phyloP scores from a whole-genome alignment of 768 basidiomycete genomes.

The Calocybe indica region DNA sequence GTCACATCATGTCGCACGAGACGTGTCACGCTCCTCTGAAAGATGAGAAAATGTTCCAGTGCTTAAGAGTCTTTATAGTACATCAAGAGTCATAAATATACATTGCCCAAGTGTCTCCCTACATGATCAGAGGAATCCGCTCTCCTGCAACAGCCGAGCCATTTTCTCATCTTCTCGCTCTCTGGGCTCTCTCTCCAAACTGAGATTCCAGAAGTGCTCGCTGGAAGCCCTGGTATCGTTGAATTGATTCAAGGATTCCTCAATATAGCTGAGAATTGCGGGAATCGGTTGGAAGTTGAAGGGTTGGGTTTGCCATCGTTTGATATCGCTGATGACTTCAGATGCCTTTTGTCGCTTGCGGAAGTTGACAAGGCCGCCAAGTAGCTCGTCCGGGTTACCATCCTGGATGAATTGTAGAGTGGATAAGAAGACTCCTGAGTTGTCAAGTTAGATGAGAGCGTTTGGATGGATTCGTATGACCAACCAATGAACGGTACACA shows the following conservation, averaged over 20 bases:
- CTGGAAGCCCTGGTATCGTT: conserved; percentile 62
- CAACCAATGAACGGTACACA: conserved; percentile 96
- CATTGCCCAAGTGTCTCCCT: not conserved
- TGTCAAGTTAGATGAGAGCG: conserved; percentile 1
- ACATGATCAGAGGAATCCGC: conserved; percentile 64
- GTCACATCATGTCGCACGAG: too few relatives aligned
- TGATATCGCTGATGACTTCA: conserved; percentile 96
- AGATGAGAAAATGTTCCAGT: too few relatives aligned
- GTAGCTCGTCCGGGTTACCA: conserved; percentile 82
- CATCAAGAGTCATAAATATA: not conserved
- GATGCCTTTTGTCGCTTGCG: conserved; percentile 91
- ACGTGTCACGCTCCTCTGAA: too few relatives aligned
- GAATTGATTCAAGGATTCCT: conserved; percentile 70
- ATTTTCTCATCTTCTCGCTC: conserved; percentile 97
- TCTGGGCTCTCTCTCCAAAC: conserved; percentile 84
- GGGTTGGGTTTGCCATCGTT: conserved; percentile 88
- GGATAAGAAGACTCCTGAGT: conserved; percentile 87
- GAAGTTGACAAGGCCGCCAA: conserved; percentile 85
- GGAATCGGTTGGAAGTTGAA: conserved; percentile 78
- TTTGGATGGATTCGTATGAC: conserved; percentile 11
- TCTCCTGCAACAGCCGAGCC: conserved; percentile 84
- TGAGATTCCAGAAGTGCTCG: conserved; percentile 80
- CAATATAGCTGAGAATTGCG: conserved; percentile 67
- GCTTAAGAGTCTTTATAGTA: too few relatives aligned
- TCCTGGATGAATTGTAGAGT: conserved; percentile 98